phyloP scores from a whole-genome alignment of 2,329 filamentous ascomycete species.

The Nothopassalora personata region DNA sequence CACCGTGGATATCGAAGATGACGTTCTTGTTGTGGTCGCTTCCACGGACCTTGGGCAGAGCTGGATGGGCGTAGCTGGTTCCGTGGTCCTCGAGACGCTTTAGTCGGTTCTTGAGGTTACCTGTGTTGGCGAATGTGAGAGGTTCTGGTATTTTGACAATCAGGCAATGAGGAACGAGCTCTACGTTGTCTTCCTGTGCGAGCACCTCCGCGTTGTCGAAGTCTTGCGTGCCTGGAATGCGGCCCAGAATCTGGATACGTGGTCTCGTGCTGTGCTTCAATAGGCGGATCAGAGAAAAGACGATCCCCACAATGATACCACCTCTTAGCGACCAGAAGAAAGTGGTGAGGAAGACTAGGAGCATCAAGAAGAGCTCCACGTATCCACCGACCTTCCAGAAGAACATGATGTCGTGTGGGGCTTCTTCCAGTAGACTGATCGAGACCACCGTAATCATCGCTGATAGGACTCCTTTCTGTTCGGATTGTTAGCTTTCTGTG shows the following conservation, averaged over 20 bases:
- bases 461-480: constrained; percentile 82
- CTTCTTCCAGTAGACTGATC: constrained; percentile 90
- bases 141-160: constrained; percentile 98
- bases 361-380: constrained; percentile 81
- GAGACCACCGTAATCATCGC: constrained; percentile 95
- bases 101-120: constrained; percentile 74
- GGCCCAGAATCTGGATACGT: constrained; percentile 91
- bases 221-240: constrained; percentile 69
- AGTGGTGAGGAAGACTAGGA: constrained; percentile 81
- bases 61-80: constrained; percentile 77
- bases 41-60: constrained; percentile 70
- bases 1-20: constrained; percentile 97
- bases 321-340: constrained; percentile 93
- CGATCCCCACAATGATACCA: constrained; percentile 90
- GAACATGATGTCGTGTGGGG: constrained; percentile 84
- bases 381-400: constrained; percentile 81
- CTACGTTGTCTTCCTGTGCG: constrained; percentile 45
- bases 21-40: constrained; percentile 84
- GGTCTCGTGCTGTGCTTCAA: constrained; percentile 87
- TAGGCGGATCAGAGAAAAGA: constrained; percentile 80
- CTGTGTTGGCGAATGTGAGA: constrained; percentile 93
- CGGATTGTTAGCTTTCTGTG: background rate
- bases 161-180: constrained; percentile 85
- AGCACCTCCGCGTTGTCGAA: constrained; percentile 76
- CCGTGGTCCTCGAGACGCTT: constrained; percentile 84